Evolutionary conservation across 176 grass and related monocot species (phyloP).

Genomic region (Triticum aestivum): DNA sequence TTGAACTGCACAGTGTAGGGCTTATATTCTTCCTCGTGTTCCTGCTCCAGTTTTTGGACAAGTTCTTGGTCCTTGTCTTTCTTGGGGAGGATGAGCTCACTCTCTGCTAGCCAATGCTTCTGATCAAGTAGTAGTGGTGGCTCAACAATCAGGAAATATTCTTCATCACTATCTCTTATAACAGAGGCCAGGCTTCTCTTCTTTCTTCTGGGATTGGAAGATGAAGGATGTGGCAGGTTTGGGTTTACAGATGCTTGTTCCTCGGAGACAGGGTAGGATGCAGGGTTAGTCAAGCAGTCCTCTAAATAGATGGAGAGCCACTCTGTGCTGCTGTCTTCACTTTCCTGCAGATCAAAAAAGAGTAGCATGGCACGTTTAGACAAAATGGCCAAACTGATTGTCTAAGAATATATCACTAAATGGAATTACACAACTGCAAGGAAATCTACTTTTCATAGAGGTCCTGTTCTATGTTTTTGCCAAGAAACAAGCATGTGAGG

Average conservation of each 20-base stretch:
- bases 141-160: conserved; percentile 40
- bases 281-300: conserved; percentile 62
- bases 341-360: conserved; percentile 58
- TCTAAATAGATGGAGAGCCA: conserved; percentile 89
- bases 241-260: conserved; percentile 32
- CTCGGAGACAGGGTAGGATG: conserved; percentile 30
- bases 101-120: conserved; percentile 88
- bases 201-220: conserved; percentile 37
- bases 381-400: neutral
- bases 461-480: neutral
- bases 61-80: conserved; percentile 48
- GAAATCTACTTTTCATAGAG: neutral
- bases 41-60: conserved; percentile 25
- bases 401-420: neutral
- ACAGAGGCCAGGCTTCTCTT: conserved; percentile 46
- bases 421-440: neutral
- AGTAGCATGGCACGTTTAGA: conserved; percentile 29
- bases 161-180: conserved; percentile 25
- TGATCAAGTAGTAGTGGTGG: conserved; percentile 59
- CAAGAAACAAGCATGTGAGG: neutral
- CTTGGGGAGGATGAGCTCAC: conserved; percentile 82
- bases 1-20: neutral
- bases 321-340: conserved; percentile 51
- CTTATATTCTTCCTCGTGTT: conserved; percentile 29
- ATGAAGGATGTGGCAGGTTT: conserved; percentile 8